Evolutionary conservation across 2,329 filamentous ascomycete species (phyloP).

Genomic region (Fusarium sp.): DNA sequence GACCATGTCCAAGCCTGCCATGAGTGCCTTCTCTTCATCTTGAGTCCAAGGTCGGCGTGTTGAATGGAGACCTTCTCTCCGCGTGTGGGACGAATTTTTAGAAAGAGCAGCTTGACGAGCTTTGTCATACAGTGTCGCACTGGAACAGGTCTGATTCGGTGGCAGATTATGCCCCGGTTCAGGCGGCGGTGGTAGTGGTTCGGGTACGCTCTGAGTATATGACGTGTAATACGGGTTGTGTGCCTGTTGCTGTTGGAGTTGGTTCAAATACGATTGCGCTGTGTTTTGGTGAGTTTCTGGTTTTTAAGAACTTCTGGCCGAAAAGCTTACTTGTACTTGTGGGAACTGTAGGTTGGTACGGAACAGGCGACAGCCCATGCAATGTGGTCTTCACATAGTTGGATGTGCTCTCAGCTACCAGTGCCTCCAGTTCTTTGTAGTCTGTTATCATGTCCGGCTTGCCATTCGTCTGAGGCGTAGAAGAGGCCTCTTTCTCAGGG

Average conservation of each 20-base stretch:
- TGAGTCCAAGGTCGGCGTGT: constrained; percentile 85
- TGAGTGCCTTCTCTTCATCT: constrained; percentile 89
- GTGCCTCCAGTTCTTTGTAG: constrained; percentile 57
- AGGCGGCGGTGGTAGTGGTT: constrained; percentile 47
- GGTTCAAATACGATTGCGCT: constrained; percentile 52
- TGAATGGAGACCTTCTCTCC: constrained; percentile 68
- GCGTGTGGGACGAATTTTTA: constrained; percentile 65
- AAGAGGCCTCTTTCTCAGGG: constrained; percentile 39
- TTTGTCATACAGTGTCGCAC: constrained; percentile 66
- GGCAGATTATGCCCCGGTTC: constrained; percentile 57
- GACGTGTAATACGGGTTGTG: constrained; percentile 51
- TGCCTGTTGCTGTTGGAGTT: constrained; percentile 53
- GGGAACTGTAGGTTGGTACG: constrained; percentile 57
- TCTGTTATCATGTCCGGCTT: constrained; percentile 52
- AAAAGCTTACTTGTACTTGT: constrained; percentile 51
- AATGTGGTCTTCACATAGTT: constrained; percentile 59
- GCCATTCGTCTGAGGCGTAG: constrained; percentile 44
- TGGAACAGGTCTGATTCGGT: constrained; percentile 67
- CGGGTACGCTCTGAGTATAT: constrained; percentile 52
- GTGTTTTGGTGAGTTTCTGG: constrained; percentile 48
- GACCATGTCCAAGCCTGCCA: constrained; percentile 88
- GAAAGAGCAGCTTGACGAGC: constrained; percentile 69
- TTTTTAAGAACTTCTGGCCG: background rate
- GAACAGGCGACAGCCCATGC: constrained; percentile 56
- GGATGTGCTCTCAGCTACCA: constrained; percentile 58